phyloP scores from a whole-genome alignment of 164 flowering plant species.

The Magnolia sinica region DNA sequence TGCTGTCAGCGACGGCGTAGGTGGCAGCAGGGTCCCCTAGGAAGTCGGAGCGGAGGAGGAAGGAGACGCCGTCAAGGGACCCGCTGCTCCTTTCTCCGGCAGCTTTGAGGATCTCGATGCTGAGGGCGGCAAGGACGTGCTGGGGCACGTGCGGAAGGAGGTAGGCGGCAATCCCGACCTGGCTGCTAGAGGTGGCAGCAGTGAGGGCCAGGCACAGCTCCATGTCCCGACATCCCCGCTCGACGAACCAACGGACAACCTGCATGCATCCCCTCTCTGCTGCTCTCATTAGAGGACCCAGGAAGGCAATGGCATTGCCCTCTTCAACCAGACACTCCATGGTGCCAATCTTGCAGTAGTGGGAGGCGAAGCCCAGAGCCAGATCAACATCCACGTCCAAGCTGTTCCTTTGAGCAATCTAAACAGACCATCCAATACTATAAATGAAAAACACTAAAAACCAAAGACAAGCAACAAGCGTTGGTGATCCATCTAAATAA shows the following conservation, averaged over 20 bases:
- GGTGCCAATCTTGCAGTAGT: conserved; percentile 83
- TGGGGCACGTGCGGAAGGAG: conserved; percentile 92
- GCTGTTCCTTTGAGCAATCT: conserved; percentile 97
- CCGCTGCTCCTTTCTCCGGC: conserved; percentile 93
- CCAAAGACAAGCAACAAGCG: background rate
- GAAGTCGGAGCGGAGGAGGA: conserved; percentile 77
- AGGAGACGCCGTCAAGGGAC: conserved; percentile 83
- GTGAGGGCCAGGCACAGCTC: conserved; percentile 95
- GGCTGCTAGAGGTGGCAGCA: conserved; percentile 89
- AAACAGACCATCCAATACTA: conserved; percentile 3
- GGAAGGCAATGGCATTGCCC: conserved; percentile 81
- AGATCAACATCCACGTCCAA: conserved; percentile 93
- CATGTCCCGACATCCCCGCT: conserved; percentile 86
- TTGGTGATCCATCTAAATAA: background rate
- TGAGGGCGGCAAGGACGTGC: conserved; percentile 83
- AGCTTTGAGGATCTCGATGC: conserved; percentile 91
- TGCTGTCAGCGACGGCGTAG: conserved; percentile 83
- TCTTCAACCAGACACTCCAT: conserved; percentile 96
- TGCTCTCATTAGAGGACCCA: conserved; percentile 96
- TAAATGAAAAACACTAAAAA: background rate
- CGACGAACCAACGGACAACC: conserved; percentile 91
- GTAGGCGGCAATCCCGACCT: conserved; percentile 68
- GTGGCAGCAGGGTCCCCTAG: conserved; percentile 79
- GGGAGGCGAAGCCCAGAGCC: conserved; percentile 95
- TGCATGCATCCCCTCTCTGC: conserved; percentile 90